These are phyloP conservation scores for Cruciata laevipes DNA, from an alignment of 257 asterid species.

Conservation along the genomic window DNA sequence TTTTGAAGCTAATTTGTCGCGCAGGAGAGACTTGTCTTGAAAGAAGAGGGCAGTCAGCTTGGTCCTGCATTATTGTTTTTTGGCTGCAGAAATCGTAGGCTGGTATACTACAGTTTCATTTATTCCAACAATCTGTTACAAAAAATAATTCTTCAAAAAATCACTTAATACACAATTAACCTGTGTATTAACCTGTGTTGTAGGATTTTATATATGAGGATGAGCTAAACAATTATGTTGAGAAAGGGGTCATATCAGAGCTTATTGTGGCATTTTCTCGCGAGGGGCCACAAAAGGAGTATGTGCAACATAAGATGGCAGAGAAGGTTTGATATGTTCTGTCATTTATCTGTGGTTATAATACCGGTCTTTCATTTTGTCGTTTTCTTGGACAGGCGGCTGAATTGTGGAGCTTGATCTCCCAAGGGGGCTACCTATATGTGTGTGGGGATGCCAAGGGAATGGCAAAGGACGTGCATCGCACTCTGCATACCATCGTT, in stretches of 20 bases:
- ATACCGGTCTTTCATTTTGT: neutral
- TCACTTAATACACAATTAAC: neutral
- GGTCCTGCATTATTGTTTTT: slow-evolving; percentile 64
- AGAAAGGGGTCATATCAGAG: slow-evolving; percentile 56
- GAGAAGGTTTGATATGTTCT: slow-evolving; percentile 38
- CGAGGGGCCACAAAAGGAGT: slow-evolving; percentile 68
- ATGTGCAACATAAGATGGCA: slow-evolving; percentile 71
- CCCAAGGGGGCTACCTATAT: slow-evolving; percentile 56
- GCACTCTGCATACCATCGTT: slow-evolving; percentile 56
- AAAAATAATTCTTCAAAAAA: neutral
- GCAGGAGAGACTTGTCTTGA: slow-evolving; percentile 64
- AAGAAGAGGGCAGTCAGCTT: slow-evolving; percentile 52
- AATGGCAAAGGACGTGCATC: slow-evolving; percentile 78
- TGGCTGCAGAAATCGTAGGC: slow-evolving; percentile 69
- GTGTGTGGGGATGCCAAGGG: slow-evolving; percentile 89
- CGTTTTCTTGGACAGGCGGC: slow-evolving; percentile 41
- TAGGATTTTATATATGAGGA: slow-evolving; percentile 73
- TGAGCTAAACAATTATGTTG: slow-evolving; percentile 49
- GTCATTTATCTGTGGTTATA: neutral
- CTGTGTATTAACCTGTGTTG: slow-evolving; percentile 17
- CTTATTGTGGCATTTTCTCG: slow-evolving; percentile 69
- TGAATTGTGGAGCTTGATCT: slow-evolving; percentile 53
- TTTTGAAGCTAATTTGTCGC: slow-evolving; percentile 10
- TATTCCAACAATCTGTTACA: neutral
- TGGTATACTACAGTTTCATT: slow-evolving; percentile 30